Percentiles rank a stretch among this genome's conserved stretches.
Conservation (phyloP, 2,329 filamentous ascomycete genomes). For the Calonectria naviculata region DNA sequence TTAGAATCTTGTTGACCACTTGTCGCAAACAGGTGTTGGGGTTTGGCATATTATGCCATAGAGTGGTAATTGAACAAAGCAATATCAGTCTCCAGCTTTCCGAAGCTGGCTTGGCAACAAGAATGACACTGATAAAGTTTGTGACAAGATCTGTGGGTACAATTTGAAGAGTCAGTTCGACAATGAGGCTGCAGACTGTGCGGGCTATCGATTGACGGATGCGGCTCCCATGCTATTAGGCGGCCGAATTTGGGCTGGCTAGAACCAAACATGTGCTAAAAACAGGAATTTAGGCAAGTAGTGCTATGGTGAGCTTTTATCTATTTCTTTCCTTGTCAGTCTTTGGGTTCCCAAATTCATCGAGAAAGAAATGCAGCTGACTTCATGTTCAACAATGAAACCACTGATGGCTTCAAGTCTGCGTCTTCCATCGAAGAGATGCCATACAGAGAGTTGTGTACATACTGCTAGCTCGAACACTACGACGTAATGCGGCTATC, state of each 20-base stretch:
- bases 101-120: background rate
- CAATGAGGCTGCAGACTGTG: constrained; percentile 6
- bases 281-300: constrained; percentile 23
- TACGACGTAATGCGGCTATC: constrained; percentile 38
- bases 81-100: background rate
- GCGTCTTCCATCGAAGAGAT: constrained; percentile 25
- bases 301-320: constrained; percentile 26
- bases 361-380: too few species aligned
- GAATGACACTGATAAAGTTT: constrained; percentile 19
- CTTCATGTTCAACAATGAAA: too few species aligned
- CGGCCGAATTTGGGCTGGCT: constrained; percentile 25
- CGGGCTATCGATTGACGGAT: background rate
- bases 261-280: constrained; percentile 32
- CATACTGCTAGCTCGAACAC: constrained; percentile 30
- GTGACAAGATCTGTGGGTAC: constrained; percentile 3
- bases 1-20: too few species aligned
- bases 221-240: background rate
- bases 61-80: background rate
- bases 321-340: background rate
- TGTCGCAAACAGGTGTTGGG: too few species aligned
- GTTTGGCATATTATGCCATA: too few species aligned
- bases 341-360: background rate
- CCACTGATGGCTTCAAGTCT: constrained; percentile 26
- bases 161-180: constrained; percentile 24
- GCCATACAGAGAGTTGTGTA: constrained; percentile 37